A percentile compares a stretch with the other conserved stretches of the same genome.
These are phyloP conservation scores for Verbascum thapsus DNA, from an alignment of 257 asterid genomes.

Conservation along the genomic window DNA sequence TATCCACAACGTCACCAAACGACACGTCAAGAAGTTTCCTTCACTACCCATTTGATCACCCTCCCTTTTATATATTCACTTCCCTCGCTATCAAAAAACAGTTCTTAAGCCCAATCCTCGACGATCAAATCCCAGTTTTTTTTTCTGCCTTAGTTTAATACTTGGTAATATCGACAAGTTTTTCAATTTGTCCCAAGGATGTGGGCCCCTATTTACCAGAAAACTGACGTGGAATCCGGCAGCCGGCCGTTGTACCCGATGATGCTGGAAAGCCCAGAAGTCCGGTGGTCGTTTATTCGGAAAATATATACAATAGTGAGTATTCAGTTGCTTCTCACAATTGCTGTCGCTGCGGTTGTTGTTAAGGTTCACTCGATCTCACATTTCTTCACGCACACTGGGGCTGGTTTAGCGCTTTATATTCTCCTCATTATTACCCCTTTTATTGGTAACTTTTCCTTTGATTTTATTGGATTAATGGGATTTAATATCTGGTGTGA, in stretches of 20 bases:
- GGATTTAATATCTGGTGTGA: not conserved
- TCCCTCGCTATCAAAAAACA: constrained; percentile 14
- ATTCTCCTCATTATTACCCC: constrained; percentile 62
- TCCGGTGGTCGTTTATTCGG: constrained; percentile 82
- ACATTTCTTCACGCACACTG: constrained; percentile 51
- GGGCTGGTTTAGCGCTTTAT: constrained; percentile 62
- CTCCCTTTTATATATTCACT: constrained; percentile 1
- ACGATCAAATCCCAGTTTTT: not conserved
- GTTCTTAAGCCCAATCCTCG: not conserved
- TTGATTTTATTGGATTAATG: not conserved
- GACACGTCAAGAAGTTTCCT: constrained; percentile 36
- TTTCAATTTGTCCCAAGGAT: constrained; percentile 21
- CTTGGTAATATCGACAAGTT: not conserved
- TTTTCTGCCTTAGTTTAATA: no score
- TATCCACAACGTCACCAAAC: constrained; percentile 16
- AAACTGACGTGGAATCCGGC: constrained; percentile 64
- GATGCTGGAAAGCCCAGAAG: constrained; percentile 70
- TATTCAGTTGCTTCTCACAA: constrained; percentile 64
- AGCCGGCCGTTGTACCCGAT: constrained; percentile 51
- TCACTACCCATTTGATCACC: not conserved
- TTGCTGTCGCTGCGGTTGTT: constrained; percentile 61
- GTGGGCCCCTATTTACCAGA: constrained; percentile 48
- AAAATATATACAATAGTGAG: constrained; percentile 62
- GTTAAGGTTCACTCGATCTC: constrained; percentile 54
- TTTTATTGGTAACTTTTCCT: constrained; percentile 45